Evolutionary conservation across 139 green algal species (phyloP).

Genomic region (Micractinium conductrix): DNA sequence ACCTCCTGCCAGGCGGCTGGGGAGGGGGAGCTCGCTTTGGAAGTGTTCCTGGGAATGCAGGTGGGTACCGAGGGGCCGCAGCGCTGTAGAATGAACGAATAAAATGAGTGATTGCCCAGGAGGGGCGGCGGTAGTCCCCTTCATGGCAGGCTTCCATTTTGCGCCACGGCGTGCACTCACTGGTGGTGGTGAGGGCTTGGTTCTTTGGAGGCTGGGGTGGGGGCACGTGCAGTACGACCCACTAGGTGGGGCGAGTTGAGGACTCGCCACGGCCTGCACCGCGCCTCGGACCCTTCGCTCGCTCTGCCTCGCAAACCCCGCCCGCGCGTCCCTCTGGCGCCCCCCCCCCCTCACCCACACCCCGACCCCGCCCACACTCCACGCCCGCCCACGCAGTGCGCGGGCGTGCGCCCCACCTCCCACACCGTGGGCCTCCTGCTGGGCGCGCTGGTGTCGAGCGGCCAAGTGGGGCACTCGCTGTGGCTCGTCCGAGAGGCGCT

Average conservation of each 20-base stretch:
- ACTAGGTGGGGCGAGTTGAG: no score
- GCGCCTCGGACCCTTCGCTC: background rate
- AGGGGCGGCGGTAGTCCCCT: no score
- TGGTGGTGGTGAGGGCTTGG: background rate
- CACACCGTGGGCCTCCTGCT: conserved; percentile 22
- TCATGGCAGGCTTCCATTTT: no score
- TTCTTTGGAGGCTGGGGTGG: background rate
- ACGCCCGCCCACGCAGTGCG: background rate
- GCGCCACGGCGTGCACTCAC: background rate
- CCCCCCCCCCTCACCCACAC: background rate
- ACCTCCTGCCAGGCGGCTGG: background rate
- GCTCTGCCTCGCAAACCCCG: background rate
- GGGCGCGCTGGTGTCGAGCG: conserved; percentile 3
- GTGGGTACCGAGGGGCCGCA: background rate
- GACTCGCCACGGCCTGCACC: background rate
- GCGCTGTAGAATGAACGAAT: background rate
- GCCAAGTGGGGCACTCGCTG: conserved; percentile 9
- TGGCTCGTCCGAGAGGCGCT: conserved; percentile 14
- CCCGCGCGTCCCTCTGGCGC: background rate
- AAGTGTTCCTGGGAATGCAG: conserved; percentile 64
- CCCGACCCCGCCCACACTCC: background rate
- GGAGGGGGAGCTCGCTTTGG: conserved; percentile 47
- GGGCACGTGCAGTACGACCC: background rate
- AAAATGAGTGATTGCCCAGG: background rate
- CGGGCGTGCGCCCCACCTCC: background rate